Evolutionary conservation across 495 filamentous ascomycete species (phyloP), one percentile per base, ranked within the genome.

Genomic region (Aspergillus homomorphus): DNA sequence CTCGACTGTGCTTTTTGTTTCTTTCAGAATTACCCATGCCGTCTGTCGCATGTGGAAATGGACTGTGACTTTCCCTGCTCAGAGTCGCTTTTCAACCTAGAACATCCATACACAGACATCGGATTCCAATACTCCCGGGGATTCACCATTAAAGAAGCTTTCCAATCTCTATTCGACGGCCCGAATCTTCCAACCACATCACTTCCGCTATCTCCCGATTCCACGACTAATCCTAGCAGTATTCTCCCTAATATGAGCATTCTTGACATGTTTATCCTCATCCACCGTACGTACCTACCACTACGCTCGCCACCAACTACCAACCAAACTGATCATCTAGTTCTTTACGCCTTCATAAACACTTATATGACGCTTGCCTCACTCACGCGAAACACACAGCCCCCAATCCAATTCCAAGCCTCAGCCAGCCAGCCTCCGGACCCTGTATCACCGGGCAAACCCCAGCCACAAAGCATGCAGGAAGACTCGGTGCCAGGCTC

Each of bases 1-100:
- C 60, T 79, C 14, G 76, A 79, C 54, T 77, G 73, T 41, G 75
- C 76, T 6, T 79, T 79, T 55, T 75, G 67, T 14, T 78, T 79
- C 53, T 79, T 69, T 48, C 72, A 73, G 46, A 79, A 79, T 21
- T 76, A 75, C 43, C 76, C 76, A 0, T 77, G 74, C 30, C 76
- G 76, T 0, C 22, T 77, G 6, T 66, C 69, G 0, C 66, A 71
- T 33, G 64, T 62, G 0, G 76, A 79, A 51, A 64, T 77, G 57
- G 70, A 76, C 53, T 72, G 67, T 52, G 75, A 77, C 7, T 58
- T 79, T 16, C 76, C 76, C 8, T 74, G 70, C 41, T 59, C 69
- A 19, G 69, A 77, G 30, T 62, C 67, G 4, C 15, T 79, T 2
- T 79, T 77, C 56, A 58, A 58, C 43, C 70, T 72, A 2, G 54